Base-by-base conservation (phyloP, 2,329 filamentous ascomycete genomes). In the Westerdykella aurantiaca region DNA sequence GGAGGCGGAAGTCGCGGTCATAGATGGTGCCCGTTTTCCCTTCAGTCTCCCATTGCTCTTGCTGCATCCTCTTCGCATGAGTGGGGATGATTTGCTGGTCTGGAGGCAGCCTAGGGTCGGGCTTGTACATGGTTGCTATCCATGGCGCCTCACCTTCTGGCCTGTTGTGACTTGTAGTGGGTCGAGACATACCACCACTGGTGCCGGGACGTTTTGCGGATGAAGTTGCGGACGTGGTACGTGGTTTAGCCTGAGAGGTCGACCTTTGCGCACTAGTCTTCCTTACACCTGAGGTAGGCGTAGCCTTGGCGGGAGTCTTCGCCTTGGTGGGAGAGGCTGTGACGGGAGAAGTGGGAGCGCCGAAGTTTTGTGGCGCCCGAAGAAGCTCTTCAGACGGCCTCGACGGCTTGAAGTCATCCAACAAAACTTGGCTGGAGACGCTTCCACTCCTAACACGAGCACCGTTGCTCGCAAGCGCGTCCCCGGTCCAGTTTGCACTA, bases 81-180 rank as follows among this genome's bases (percentile, higher is more conserved):
- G 93, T 97, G 1, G 93, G 93, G 10, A 98, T 80, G 42, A 98
- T 82, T 63, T 98, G 93, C 67, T 98, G 87, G 49, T 98, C 93
- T 0, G 89, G 93, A 5, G 93, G 93, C 29, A 98, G 74, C 48
- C 89, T 84, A 23, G 93, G 93, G 63, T 98, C 93, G 0, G 93
- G 93, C 61, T 94, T 95, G 69, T 96, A 98, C 69, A 95, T 88
- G 17, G 86, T 87, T 37, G 93, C 80, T 69, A 97, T 80, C 93
- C 93, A 98, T 41, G 93, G 93, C 9, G 93, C 89, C 42, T 97
- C 91, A 16, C 93, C 93, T 72, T 97, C 93, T 0, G 90, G 90
- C 34, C 83, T 80, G 25, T 29, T 29, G 61, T 77, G 87, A 82
- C 47, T 81, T 72, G 70, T 88, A 80, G 67, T 76, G 63, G 57